Percentiles rank a stretch among this genome's conserved stretches.
These are phyloP conservation scores for Pseudoperonospora humuli DNA, from an alignment of 352 stramenopile genomes.

Conservation along the genomic window DNA sequence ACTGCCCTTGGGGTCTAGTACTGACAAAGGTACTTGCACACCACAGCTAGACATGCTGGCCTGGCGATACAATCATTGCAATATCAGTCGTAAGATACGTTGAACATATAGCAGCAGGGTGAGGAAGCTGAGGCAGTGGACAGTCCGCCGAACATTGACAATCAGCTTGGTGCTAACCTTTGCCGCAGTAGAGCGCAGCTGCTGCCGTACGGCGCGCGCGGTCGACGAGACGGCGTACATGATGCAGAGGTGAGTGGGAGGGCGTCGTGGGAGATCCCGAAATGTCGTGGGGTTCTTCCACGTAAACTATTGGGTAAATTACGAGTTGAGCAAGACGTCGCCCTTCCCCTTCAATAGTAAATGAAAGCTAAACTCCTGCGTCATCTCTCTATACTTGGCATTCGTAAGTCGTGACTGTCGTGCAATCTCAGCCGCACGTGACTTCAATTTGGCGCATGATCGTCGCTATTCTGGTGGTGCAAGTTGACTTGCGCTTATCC, in stretches of 20 bases:
- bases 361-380: neutral
- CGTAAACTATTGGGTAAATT: slow-evolving; percentile 28
- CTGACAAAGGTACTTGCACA: slow-evolving; percentile 72
- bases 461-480: too few relatives aligned
- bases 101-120: too few relatives aligned
- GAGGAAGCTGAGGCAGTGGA: neutral
- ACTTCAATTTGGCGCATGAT: too few relatives aligned
- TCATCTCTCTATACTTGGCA: slow-evolving; percentile 10
- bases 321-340: slow-evolving; percentile 9
- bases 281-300: slow-evolving; percentile 43
- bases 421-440: too few relatives aligned
- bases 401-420: slow-evolving; percentile 2
- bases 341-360: slow-evolving; percentile 1
- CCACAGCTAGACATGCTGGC: slow-evolving; percentile 69
- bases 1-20: slow-evolving; percentile 86
- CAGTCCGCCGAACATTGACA: too few relatives aligned
- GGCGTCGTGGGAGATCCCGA: slow-evolving; percentile 61
- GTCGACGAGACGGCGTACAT: slow-evolving; percentile 61
- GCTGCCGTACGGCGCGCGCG: slow-evolving; percentile 53
- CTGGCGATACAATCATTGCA: too few relatives aligned
- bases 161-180: slow-evolving; percentile 32
- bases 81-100: too few relatives aligned
- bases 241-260: slow-evolving; percentile 6
- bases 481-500: too few relatives aligned
- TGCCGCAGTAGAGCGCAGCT: slow-evolving; percentile 52